Conservation (phyloP, 345 rosid species). For the Gossypium australe region DNA sequence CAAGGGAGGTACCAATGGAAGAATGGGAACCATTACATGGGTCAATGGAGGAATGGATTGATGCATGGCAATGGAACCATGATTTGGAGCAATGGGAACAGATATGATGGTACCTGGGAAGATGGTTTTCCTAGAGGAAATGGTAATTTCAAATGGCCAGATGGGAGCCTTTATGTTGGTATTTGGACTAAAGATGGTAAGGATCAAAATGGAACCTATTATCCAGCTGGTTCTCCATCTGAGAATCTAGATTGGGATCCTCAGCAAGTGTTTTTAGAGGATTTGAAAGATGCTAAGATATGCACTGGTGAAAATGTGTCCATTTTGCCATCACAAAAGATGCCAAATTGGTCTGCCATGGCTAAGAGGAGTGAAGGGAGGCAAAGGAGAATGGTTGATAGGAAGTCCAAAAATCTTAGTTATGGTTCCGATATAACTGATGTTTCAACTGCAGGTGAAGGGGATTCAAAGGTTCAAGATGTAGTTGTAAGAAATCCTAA, state of each 20-base stretch:
- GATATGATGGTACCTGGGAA: slow-evolving; percentile 91
- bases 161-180: slow-evolving; percentile 84
- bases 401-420: slow-evolving; percentile 42
- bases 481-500: slow-evolving; percentile 29
- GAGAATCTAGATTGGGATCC: slow-evolving; percentile 79
- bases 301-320: slow-evolving; percentile 55
- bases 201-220: slow-evolving; percentile 76
- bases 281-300: slow-evolving; percentile 50
- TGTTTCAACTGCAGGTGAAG: slow-evolving; percentile 25
- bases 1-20: slow-evolving; percentile 91
- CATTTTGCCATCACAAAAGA: slow-evolving; percentile 77
- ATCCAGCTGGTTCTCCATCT: slow-evolving; percentile 50
- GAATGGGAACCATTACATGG: slow-evolving; percentile 67
- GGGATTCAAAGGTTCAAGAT: slow-evolving; percentile 32
- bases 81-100: slow-evolving; percentile 78
- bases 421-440: slow-evolving; percentile 24
- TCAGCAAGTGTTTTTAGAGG: slow-evolving; percentile 51
- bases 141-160: slow-evolving; percentile 70
- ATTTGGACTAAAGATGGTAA: slow-evolving; percentile 80
- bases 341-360: slow-evolving; percentile 51
- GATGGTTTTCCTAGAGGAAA: slow-evolving; percentile 83
- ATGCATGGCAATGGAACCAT: slow-evolving; percentile 81
- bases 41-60: slow-evolving; percentile 73
- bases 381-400: slow-evolving; percentile 62
- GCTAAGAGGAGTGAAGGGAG: slow-evolving; percentile 31